Evolutionary conservation across 2,329 filamentous ascomycete species (phyloP).

Genomic region (Colletotrichum salicis): DNA sequence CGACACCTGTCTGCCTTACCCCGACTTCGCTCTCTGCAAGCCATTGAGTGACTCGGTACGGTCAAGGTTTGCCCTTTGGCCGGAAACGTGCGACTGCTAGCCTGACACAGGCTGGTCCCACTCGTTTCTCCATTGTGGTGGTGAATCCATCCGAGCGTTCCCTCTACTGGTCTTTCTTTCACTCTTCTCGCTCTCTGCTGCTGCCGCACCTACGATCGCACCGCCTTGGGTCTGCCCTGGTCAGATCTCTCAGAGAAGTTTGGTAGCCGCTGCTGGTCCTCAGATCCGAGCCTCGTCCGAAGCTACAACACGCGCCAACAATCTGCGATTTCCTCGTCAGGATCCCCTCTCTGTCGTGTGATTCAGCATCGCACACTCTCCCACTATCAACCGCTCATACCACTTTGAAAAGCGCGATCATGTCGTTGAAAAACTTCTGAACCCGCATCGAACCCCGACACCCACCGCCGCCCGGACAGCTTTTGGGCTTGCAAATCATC

Average conservation of each 20-base stretch:
- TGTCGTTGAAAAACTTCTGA: conserved; percentile 36
- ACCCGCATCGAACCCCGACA: conserved; percentile 18
- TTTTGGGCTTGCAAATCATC: conserved; percentile 22
- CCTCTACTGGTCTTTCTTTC: conserved; percentile 9
- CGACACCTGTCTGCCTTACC: background rate
- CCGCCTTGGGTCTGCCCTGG: conserved; percentile 16
- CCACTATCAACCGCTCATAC: conserved; percentile 7
- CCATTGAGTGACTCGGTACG: conserved; percentile 16
- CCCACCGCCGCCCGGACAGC: conserved; percentile 8
- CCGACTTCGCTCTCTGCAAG: conserved; percentile 9
- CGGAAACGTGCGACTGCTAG: conserved; percentile 30
- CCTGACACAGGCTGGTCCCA: conserved; percentile 30
- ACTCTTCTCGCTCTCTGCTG: background rate
- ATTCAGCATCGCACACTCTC: conserved; percentile 5
- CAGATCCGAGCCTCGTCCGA: conserved; percentile 3
- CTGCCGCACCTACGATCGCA: conserved; percentile 25
- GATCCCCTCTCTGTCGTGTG: background rate
- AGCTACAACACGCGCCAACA: conserved; percentile 19
- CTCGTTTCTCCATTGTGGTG: conserved; percentile 32
- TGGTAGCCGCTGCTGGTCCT: conserved; percentile 18
- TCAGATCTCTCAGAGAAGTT: conserved; percentile 11
- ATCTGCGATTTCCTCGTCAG: conserved; percentile 6
- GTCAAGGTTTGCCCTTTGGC: conserved; percentile 22
- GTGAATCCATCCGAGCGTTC: conserved; percentile 32
- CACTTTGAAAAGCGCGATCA: conserved; percentile 31